These are phyloP conservation scores for Penicillium chermesinum DNA, from an alignment of 495 filamentous ascomycete genomes.

Conservation along the genomic window DNA sequence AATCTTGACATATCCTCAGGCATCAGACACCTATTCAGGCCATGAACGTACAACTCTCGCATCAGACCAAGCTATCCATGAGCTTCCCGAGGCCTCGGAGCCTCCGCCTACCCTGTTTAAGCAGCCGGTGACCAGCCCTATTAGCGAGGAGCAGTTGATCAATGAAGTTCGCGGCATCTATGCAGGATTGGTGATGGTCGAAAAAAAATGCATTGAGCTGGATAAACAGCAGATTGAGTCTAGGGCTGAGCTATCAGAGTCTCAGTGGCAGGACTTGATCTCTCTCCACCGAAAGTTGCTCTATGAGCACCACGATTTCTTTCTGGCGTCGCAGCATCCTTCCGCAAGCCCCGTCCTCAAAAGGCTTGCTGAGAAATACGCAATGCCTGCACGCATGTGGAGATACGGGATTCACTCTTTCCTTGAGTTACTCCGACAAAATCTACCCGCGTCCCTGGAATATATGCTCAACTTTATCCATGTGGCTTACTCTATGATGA, in stretches of 20 bases:
- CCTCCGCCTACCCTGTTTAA: slow-evolving; percentile 26
- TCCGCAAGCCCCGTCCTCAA: slow-evolving; percentile 54
- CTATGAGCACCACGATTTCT: slow-evolving; percentile 78
- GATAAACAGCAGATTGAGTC: slow-evolving; percentile 53
- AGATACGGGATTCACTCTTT: slow-evolving; percentile 75
- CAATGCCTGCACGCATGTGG: slow-evolving; percentile 84
- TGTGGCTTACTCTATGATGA: slow-evolving; percentile 76
- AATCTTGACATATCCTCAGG: background rate
- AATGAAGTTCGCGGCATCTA: slow-evolving; percentile 69
- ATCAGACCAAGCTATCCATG: background rate
- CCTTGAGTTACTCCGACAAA: slow-evolving; percentile 64
- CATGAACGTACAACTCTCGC: background rate
- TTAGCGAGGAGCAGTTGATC: slow-evolving; percentile 70
- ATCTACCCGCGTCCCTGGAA: slow-evolving; percentile 64
- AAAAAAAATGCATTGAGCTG: slow-evolving; percentile 71
- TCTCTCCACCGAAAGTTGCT: slow-evolving; percentile 67
- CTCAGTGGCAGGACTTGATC: slow-evolving; percentile 70
- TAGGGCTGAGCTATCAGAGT: slow-evolving; percentile 43
- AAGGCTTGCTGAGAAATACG: slow-evolving; percentile 60
- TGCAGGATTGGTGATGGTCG: slow-evolving; percentile 70
- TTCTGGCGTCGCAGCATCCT: slow-evolving; percentile 72
- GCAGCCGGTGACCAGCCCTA: slow-evolving; percentile 61
- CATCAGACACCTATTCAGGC: background rate
- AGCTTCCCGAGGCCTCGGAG: background rate
- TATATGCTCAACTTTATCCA: slow-evolving; percentile 82